Evolutionary conservation across 2,329 filamentous ascomycete species (phyloP), one percentile per base, ranked within the genome.

Genomic region (Trichoderma afroharzianum): DNA sequence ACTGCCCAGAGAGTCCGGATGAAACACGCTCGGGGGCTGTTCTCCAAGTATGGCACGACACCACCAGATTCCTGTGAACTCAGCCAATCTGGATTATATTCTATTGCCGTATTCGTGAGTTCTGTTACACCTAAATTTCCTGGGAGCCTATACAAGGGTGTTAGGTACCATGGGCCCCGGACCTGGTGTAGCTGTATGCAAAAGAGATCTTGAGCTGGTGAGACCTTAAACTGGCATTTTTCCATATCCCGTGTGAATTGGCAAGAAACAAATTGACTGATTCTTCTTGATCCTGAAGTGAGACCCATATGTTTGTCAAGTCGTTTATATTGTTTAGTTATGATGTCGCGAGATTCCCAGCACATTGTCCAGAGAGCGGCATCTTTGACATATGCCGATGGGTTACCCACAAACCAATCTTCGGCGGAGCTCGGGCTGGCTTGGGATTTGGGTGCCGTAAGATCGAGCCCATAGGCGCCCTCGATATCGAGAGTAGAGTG

Each of bases 301-400:
- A 3, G 3, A 30, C 5, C 6, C n/a, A 39, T 15, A 24, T 7
- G 43, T 8, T 55, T 6, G 1, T 8, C 30, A 26, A 70, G 68
- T 11, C n/a, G 21, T 12, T 15, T 6, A 21, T 70, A 72, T 21
- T 43, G 68, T n/a, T 47, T 43, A 43, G 33, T 50, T 39, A 74
- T 72, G 53, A 72, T 33, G 18, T n/a, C 6, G 3, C 63, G 63
- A 6, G 71, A 71, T 59, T 71, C 68, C 18, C 11, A 6, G 36
- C 71, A 71, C 11, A 63, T 68, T 12, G 30, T 74, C 71, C 72
- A 74, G 39, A 72, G 71, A 6, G 50, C 68, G 28, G 28, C 63
- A 30, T 73, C 72, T 55, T 24, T 58, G 6, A 72, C 47, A 12
- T 71, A 73, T 15, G 72, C 63, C 7, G 72, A 73, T 18, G 28